Percentiles rank a stretch among this genome's conserved stretches.
Evolutionary conservation across 768 basidiomycete species (phyloP).

Genomic region (Collybiopsis luxurians): DNA sequence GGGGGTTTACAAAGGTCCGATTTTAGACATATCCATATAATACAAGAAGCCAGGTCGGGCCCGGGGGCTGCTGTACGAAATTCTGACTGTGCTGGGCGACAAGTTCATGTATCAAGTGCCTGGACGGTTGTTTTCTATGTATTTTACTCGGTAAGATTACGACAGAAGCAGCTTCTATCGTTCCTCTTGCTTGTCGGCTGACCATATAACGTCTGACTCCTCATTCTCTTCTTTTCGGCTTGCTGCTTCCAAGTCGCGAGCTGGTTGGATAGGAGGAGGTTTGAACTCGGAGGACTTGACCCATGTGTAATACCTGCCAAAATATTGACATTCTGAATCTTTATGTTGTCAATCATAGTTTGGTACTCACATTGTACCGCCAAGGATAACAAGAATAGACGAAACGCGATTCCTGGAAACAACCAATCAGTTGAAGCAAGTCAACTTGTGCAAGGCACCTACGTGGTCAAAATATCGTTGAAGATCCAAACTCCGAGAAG

Average conservation of each 20-base stretch:
- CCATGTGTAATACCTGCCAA: slow-evolving; percentile 55
- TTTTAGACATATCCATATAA: too few relatives aligned
- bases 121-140: too few relatives aligned
- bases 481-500: slow-evolving; percentile 77
- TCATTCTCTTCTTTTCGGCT: slow-evolving; percentile 20
- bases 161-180: not conserved
- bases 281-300: slow-evolving; percentile 29
- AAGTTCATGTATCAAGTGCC: too few relatives aligned
- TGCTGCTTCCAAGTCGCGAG: slow-evolving; percentile 1
- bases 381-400: slow-evolving; percentile 66
- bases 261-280: not conserved
- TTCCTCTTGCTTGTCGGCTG: slow-evolving; percentile 23
- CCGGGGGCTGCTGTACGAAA: too few relatives aligned
- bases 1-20: too few relatives aligned
- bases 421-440: slow-evolving; percentile 7
- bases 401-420: slow-evolving; percentile 53
- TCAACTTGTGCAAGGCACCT: slow-evolving; percentile 24
- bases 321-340: not conserved
- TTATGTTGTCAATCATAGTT: not conserved
- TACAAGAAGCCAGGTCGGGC: too few relatives aligned
- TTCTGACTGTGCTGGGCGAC: too few relatives aligned
- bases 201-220: slow-evolving; percentile 18
- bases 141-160: too few relatives aligned
- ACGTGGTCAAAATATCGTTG: slow-evolving; percentile 71
- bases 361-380: slow-evolving; percentile 58